phyloP scores from a whole-genome alignment of 257 asterid genomes.

The Leonotis leonurus region DNA sequence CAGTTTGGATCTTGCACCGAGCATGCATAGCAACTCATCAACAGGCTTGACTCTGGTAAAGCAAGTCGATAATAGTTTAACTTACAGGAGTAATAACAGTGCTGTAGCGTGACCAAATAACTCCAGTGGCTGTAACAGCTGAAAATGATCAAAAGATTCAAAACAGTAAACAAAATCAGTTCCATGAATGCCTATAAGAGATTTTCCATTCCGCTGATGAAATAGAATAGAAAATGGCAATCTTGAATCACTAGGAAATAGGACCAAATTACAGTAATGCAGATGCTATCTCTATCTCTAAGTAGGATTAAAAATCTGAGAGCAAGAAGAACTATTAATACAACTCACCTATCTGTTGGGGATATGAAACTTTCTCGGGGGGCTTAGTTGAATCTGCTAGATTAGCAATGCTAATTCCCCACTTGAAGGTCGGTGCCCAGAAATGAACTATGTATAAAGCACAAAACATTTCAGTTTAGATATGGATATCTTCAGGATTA shows the following conservation, averaged over 20 bases:
- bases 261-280: neutral
- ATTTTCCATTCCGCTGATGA: neutral
- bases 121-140: conserved; percentile 64
- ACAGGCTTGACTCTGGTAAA: neutral
- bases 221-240: neutral
- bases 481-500: neutral
- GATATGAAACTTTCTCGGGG: conserved; percentile 55
- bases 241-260: neutral
- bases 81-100: conserved; percentile 59
- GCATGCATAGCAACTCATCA: neutral
- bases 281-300: too few species aligned
- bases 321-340: neutral
- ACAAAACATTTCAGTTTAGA: neutral
- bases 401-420: conserved; percentile 72
- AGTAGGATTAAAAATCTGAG: neutral
- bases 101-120: conserved; percentile 68
- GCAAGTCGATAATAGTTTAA: neutral
- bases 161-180: conserved; percentile 3
- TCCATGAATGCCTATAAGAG: neutral
- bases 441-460: conserved; percentile 38
- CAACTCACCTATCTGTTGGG: conserved; percentile 53
- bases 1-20: neutral
- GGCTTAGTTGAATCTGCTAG: conserved; percentile 50
- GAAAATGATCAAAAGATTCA: conserved; percentile 16
- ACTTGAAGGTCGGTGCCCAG: conserved; percentile 77